A percentile compares a stretch with the other conserved stretches of the same genome.
Conservation (phyloP, 805 yeast genomes). For the Lipomyces starkeyi region DNA sequence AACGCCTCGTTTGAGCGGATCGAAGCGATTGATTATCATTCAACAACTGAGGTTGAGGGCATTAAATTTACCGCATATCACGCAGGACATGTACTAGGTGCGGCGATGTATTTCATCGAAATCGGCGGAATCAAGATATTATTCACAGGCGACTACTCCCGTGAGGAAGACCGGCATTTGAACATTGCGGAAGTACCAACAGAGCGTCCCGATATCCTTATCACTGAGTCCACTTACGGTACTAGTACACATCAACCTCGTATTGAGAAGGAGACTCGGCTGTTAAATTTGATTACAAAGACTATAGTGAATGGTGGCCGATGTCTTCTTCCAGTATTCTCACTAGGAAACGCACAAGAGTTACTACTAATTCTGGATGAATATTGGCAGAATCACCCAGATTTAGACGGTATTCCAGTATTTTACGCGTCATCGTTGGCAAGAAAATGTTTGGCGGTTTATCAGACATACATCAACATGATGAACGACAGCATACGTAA, state of each 20-base stretch:
- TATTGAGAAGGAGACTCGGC: conserved; percentile 77
- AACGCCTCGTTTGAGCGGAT: conserved; percentile 85
- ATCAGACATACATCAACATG: conserved; percentile 94
- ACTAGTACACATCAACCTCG: conserved; percentile 96
- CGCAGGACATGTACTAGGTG: conserved; percentile 99
- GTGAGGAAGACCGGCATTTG: conserved; percentile 94
- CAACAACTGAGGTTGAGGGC: conserved; percentile 93
- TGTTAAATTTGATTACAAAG: conserved; percentile 81
- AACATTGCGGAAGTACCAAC: conserved; percentile 96
- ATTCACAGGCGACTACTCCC: conserved; percentile 95
- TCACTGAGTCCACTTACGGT: conserved; percentile 96
- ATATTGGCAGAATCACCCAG: conserved; percentile 87
- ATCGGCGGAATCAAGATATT: conserved; percentile 87
- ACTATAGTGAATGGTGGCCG: conserved; percentile 89
- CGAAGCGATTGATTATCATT: conserved; percentile 94
- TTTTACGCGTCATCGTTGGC: conserved; percentile 94
- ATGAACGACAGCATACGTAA: conserved; percentile 91
- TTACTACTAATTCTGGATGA: conserved; percentile 87
- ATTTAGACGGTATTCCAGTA: conserved; percentile 78
- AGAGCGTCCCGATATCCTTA: conserved; percentile 80
- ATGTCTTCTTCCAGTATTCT: conserved; percentile 91
- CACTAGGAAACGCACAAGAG: conserved; percentile 97
- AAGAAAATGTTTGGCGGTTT: conserved; percentile 94
- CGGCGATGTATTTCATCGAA: conserved; percentile 96
- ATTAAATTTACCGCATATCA: conserved; percentile 96